These are phyloP conservation scores for Pythium graminicola DNA, from an alignment of 352 stramenopile species.

Conservation along the genomic window DNA sequence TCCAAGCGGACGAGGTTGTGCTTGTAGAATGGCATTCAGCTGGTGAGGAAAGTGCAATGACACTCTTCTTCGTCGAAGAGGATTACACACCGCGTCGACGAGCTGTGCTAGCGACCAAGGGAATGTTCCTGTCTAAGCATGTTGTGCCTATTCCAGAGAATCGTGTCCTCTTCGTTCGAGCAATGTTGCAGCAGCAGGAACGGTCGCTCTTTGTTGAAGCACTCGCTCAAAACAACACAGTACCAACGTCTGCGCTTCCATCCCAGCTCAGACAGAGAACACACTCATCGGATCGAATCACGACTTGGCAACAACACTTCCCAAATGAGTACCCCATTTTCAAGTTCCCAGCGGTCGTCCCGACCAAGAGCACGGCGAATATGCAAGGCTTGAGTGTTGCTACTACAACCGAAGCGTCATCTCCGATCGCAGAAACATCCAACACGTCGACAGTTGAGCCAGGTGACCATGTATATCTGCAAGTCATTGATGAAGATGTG, in stretches of 20 bases:
- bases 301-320: slow-evolving; percentile 38
- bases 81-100: slow-evolving; percentile 48
- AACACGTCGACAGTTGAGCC: no score
- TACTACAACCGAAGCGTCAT: neutral
- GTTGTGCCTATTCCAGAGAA: slow-evolving; percentile 61
- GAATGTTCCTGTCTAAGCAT: slow-evolving; percentile 78
- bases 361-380: slow-evolving; percentile 19
- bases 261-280: slow-evolving; percentile 30
- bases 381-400: slow-evolving; percentile 6
- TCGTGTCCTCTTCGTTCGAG: slow-evolving; percentile 73
- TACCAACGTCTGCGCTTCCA: neutral
- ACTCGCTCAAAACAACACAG: slow-evolving; percentile 27
- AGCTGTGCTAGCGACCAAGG: slow-evolving; percentile 30
- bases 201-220: slow-evolving; percentile 63
- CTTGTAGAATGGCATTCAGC: slow-evolving; percentile 52
- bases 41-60: slow-evolving; percentile 25
- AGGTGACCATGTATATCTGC: no score
- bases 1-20: slow-evolving; percentile 72
- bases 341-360: slow-evolving; percentile 27
- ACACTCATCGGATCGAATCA: slow-evolving; percentile 36
- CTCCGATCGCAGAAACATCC: neutral
- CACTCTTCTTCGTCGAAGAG: slow-evolving; percentile 72
- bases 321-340: slow-evolving; percentile 63
- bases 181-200: slow-evolving; percentile 84
- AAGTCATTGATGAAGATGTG: slow-evolving; percentile 12